Evolutionary conservation across 2,329 filamentous ascomycete species (phyloP).

Genomic region (Phymatotrichopsis omnivora): DNA sequence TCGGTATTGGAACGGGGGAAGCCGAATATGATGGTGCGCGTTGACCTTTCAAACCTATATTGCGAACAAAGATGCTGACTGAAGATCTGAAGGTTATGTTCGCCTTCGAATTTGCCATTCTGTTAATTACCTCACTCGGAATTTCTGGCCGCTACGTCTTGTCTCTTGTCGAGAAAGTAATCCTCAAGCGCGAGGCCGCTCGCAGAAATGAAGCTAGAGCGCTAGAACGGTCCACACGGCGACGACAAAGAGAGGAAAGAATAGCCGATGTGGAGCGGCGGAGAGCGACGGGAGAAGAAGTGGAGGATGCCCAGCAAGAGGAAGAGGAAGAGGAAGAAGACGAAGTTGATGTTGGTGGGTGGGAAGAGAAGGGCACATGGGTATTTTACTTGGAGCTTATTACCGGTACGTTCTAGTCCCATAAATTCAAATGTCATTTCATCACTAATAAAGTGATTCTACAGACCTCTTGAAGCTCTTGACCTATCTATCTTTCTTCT

Average conservation of each 20-base stretch:
- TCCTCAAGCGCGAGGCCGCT: constrained; percentile 49
- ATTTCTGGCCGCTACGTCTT: constrained; percentile 70
- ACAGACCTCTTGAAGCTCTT: constrained; percentile 80
- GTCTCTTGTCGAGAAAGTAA: constrained; percentile 64
- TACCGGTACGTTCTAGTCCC: constrained; percentile 49
- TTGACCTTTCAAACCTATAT: neutral
- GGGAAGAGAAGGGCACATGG: constrained; percentile 93
- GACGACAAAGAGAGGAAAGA: constrained; percentile 33
- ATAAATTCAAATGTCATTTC: neutral
- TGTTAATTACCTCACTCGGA: constrained; percentile 69
- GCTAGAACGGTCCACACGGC: constrained; percentile 25
- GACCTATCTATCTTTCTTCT: constrained; percentile 86
- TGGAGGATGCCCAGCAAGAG: constrained; percentile 53
- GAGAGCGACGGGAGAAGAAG: constrained; percentile 34
- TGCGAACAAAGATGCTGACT: neutral
- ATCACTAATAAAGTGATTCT: constrained; percentile 11
- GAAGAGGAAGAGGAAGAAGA: constrained; percentile 52
- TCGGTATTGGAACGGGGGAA: constrained; percentile 77
- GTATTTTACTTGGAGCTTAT: constrained; percentile 77
- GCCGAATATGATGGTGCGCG: constrained; percentile 80
- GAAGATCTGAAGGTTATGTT: constrained; percentile 72
- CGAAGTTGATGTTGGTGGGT: constrained; percentile 87
- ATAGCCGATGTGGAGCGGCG: constrained; percentile 38
- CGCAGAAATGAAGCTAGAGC: constrained; percentile 31
- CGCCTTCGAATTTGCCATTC: constrained; percentile 88